phyloP scores from a whole-genome alignment of 495 filamentous ascomycete species.

The Trichoderma asperelloides region DNA sequence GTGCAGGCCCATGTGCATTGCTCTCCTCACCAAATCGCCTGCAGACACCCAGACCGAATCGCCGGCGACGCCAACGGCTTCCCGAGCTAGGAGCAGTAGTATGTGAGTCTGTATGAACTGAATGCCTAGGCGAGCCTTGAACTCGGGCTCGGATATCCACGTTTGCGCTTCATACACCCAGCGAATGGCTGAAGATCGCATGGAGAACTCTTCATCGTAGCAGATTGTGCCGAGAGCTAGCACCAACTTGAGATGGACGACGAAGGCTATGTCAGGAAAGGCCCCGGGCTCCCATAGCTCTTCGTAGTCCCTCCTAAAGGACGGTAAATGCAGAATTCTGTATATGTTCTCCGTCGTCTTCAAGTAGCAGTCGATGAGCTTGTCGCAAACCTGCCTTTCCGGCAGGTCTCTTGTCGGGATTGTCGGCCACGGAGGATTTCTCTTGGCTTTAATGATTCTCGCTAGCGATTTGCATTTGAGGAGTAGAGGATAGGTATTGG shows the following conservation, averaged over 20 bases:
- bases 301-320: conserved; percentile 42
- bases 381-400: conserved; percentile 33
- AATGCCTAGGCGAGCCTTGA: conserved; percentile 47
- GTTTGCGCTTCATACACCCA: conserved; percentile 58
- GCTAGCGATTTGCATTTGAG: conserved; percentile 40
- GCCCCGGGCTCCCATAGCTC: conserved; percentile 29
- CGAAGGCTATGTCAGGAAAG: conserved; percentile 29
- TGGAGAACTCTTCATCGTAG: conserved; percentile 40
- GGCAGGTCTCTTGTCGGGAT: conserved; percentile 27
- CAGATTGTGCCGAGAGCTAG: conserved; percentile 51
- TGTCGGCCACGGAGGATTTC: conserved; percentile 21
- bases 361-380: conserved; percentile 43
- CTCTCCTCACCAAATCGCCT: conserved; percentile 47
- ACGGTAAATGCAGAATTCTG: conserved; percentile 42
- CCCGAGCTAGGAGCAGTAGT: conserved; percentile 50
- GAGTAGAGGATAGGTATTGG: conserved; percentile 25
- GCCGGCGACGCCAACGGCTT: conserved; percentile 44
- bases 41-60: conserved; percentile 53
- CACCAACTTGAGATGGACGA: conserved; percentile 53
- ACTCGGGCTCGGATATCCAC: conserved; percentile 47
- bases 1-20: conserved; percentile 55
- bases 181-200: conserved; percentile 43
- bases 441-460: conserved; percentile 34
- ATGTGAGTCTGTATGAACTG: conserved; percentile 48
- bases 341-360: conserved; percentile 42